Percentiles rank a stretch among this genome's conserved stretches.
Conservation (phyloP, 306 rosid species). For the Quercus ilex region DNA sequence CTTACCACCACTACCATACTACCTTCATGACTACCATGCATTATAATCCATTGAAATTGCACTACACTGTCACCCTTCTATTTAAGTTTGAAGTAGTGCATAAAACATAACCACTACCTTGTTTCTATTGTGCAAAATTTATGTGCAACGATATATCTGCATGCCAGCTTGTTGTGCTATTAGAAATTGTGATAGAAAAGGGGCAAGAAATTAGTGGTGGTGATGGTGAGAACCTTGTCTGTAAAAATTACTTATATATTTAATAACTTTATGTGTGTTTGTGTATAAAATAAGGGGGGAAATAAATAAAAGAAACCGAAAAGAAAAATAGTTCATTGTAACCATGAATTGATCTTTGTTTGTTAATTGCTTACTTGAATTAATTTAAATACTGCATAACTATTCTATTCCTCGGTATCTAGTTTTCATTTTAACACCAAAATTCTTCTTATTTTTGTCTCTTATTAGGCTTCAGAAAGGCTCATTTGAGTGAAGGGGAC, state of each 20-base stretch:
- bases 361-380: background rate
- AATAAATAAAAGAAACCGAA: background rate
- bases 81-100: background rate
- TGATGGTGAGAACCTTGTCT: background rate
- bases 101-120: background rate
- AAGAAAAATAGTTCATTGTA: background rate
- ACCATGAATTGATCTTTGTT: background rate
- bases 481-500: conserved; percentile 68
- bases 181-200: background rate
- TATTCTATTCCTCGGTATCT: background rate
- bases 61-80: background rate
- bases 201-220: background rate
- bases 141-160: background rate
- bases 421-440: background rate
- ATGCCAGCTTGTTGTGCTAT: background rate
- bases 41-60: background rate
- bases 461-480: conserved; percentile 85
- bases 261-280: no score
- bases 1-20: background rate
- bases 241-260: no score
- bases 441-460: conserved; percentile 9
- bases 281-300: background rate
- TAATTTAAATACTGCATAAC: background rate
- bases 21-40: background rate
- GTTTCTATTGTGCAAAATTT: background rate